phyloP scores from a whole-genome alignment of 371 early-diverging fungal species.

The Apophysomyces elegans region DNA sequence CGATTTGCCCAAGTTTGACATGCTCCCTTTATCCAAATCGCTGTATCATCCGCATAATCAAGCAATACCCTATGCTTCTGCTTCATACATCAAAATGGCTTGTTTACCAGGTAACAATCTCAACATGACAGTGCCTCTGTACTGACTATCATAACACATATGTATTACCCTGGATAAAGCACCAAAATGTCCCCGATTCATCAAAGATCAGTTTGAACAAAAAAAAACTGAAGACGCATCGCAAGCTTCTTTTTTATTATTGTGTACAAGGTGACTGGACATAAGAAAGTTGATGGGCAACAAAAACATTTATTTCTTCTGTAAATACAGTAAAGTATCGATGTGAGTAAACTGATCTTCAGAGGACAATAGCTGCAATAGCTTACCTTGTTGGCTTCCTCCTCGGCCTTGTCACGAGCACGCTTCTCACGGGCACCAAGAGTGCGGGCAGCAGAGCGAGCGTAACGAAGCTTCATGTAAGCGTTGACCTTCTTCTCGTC shows the following conservation, averaged over 20 bases:
- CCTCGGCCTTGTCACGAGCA: conserved; percentile 82
- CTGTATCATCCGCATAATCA: too few relatives aligned
- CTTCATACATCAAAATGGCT: too few relatives aligned
- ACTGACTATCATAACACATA: too few relatives aligned
- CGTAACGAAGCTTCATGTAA: conserved; percentile 89
- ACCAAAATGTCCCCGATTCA: background rate
- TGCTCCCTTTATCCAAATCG: too few relatives aligned
- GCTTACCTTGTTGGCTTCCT: conserved; percentile 81
- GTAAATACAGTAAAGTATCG: conserved; percentile 4
- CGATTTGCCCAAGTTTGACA: too few relatives aligned
- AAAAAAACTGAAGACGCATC: conserved; percentile 6
- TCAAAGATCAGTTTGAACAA: background rate
- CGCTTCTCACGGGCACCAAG: conserved; percentile 87
- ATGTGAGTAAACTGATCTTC: background rate
- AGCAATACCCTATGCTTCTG: too few relatives aligned
- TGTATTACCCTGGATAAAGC: background rate
- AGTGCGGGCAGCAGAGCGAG: conserved; percentile 81
- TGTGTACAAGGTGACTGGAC: conserved; percentile 13
- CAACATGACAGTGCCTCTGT: too few relatives aligned
- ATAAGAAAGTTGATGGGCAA: conserved; percentile 12
- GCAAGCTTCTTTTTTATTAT: conserved; percentile 17
- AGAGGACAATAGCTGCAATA: too few relatives aligned
- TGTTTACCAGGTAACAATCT: too few relatives aligned
- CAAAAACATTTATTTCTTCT: conserved; percentile 21
- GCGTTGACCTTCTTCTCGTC: conserved; percentile 85